phyloP scores from a whole-genome alignment of 2,329 filamentous ascomycete genomes.

The Stagonosporopsis tanaceti region DNA sequence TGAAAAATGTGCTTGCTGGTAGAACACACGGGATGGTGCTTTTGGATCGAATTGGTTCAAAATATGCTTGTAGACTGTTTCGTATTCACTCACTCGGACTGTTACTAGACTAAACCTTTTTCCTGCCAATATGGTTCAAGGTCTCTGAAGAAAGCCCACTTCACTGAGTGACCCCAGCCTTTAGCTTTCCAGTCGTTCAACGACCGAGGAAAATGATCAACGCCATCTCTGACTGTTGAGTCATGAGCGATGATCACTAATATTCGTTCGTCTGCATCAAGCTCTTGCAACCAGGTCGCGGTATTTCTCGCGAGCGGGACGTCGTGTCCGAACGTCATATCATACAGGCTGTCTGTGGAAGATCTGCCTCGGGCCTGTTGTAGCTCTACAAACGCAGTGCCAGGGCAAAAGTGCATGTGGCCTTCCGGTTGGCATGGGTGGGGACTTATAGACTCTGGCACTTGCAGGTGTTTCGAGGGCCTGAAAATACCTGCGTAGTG shows the following conservation, averaged over 20 bases:
- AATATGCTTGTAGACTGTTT: not conserved
- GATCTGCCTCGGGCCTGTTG: slow-evolving; percentile 22
- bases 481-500: slow-evolving; percentile 39
- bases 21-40: not conserved
- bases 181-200: slow-evolving; percentile 38
- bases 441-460: slow-evolving; percentile 31
- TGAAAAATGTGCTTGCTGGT: not conserved
- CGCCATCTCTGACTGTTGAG: slow-evolving; percentile 31
- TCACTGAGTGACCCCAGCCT: slow-evolving; percentile 32
- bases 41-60: not conserved
- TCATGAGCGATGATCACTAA: slow-evolving; percentile 43
- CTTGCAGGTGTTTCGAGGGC: slow-evolving; percentile 30
- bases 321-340: slow-evolving; percentile 29
- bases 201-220: slow-evolving; percentile 34
- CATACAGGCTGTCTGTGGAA: slow-evolving; percentile 22
- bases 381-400: slow-evolving; percentile 28
- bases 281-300: slow-evolving; percentile 29
- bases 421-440: slow-evolving; percentile 23
- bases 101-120: slow-evolving; percentile 7
- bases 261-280: slow-evolving; percentile 34
- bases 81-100: not conserved
- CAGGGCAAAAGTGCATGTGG: slow-evolving; percentile 25
- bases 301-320: slow-evolving; percentile 32
- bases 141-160: slow-evolving; percentile 37
- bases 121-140: slow-evolving; percentile 31